These are phyloP conservation scores for Thoreauomyces humboldtii DNA, from an alignment of 192 early-diverging fungal species.

Conservation along the genomic window DNA sequence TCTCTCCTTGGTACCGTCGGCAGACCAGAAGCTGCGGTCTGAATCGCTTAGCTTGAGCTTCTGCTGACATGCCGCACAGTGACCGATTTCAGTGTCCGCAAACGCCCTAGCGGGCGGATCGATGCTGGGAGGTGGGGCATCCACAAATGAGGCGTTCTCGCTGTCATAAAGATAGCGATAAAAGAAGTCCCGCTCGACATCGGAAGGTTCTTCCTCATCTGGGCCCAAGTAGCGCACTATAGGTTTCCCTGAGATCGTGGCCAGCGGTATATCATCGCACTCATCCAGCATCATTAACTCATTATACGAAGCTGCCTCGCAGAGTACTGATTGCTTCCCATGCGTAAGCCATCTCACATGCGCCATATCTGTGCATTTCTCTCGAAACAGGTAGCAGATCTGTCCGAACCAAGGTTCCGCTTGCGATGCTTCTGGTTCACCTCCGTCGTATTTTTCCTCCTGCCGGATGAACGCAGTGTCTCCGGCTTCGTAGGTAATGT, in stretches of 20 bases:
- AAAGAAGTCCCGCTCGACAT: constrained; percentile 10
- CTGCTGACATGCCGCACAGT: constrained; percentile 13
- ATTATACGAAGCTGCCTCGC: constrained; percentile 51
- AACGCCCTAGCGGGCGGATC: constrained; percentile 12
- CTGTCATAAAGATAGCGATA: constrained; percentile 57
- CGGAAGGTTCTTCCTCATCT: constrained; percentile 37
- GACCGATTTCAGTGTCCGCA: constrained; percentile 14
- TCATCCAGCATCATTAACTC: constrained; percentile 58
- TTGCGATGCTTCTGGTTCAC: neutral
- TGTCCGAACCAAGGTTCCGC: constrained; percentile 34
- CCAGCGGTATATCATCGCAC: constrained; percentile 45
- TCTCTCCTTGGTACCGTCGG: neutral
- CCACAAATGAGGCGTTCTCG: constrained; percentile 51
- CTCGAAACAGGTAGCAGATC: constrained; percentile 45
- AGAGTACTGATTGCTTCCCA: constrained; percentile 53
- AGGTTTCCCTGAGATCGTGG: constrained; percentile 46
- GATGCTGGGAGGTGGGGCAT: constrained; percentile 39
- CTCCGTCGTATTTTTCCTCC: constrained; percentile 9
- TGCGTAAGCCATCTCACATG: constrained; percentile 55
- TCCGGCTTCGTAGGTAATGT: constrained; percentile 17
- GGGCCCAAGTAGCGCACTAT: constrained; percentile 26
- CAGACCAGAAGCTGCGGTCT: neutral
- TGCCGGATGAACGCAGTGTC: constrained; percentile 38
- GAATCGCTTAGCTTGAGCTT: neutral
- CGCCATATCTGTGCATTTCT: constrained; percentile 8